phyloP scores from a whole-genome alignment of 371 early-diverging fungal species.

The Encephalitozoon cuniculi region DNA sequence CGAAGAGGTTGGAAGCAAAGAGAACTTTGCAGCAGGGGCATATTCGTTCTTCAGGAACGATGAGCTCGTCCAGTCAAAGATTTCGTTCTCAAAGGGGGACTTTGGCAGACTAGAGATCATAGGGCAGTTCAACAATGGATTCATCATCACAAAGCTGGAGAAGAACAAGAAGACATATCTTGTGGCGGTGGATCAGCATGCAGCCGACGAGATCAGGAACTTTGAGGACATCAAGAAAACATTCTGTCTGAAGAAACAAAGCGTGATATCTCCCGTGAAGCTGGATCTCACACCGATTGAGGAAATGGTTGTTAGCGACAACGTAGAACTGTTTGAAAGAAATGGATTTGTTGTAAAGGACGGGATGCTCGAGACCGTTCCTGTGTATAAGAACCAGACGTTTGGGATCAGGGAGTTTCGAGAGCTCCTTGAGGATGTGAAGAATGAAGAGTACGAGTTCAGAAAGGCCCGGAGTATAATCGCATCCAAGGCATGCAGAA shows the following conservation, averaged over 20 bases:
- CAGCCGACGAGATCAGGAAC: constrained; percentile 89
- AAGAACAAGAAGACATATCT: constrained; percentile 65
- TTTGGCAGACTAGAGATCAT: constrained; percentile 72
- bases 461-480: constrained; percentile 46
- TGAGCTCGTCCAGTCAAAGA: background rate
- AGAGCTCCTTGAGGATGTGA: constrained; percentile 47
- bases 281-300: constrained; percentile 70
- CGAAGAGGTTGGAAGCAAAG: background rate
- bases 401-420: constrained; percentile 55
- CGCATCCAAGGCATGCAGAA: constrained; percentile 67
- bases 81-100: constrained; percentile 64
- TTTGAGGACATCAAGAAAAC: constrained; percentile 67
- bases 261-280: constrained; percentile 62
- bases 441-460: constrained; percentile 22
- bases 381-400: constrained; percentile 42
- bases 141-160: constrained; percentile 70
- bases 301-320: constrained; percentile 69
- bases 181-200: constrained; percentile 92
- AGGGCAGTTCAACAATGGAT: constrained; percentile 94
- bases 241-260: constrained; percentile 63
- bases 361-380: constrained; percentile 32
- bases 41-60: background rate
- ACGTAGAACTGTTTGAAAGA: constrained; percentile 64
- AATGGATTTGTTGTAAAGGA: constrained; percentile 56
- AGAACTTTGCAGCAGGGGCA: background rate